Evolutionary conservation across 2,329 filamentous ascomycete genomes (phyloP).

Genomic region (Claviceps monticola): DNA sequence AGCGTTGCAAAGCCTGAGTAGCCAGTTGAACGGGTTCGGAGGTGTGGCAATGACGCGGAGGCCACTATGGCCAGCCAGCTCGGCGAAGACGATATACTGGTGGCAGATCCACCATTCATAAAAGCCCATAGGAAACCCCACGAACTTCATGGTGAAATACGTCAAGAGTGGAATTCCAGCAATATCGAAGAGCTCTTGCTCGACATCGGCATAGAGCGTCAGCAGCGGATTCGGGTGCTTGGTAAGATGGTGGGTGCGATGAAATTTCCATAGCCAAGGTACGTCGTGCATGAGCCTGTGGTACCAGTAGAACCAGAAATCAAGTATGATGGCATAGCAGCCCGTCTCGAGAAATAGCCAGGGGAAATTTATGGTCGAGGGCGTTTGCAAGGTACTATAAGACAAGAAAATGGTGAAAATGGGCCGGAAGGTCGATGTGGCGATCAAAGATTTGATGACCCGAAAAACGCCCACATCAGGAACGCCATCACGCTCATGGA

Average conservation of each 20-base stretch:
- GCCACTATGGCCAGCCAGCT: slow-evolving; percentile 5
- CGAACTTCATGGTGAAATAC: slow-evolving; percentile 4
- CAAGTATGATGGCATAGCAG: slow-evolving; percentile 2
- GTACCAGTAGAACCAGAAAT: slow-evolving; percentile 8
- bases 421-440: slow-evolving; percentile 2
- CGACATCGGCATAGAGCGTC: slow-evolving; percentile 3
- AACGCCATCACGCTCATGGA: slow-evolving; percentile 5
- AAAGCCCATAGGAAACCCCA: slow-evolving; percentile 5
- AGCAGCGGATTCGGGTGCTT: slow-evolving; percentile 6
- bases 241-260: slow-evolving; percentile 6
- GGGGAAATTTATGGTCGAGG: neutral
- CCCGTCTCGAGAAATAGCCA: slow-evolving; percentile 2
- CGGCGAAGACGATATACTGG: slow-evolving; percentile 5
- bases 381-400: slow-evolving; percentile 1
- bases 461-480: slow-evolving; percentile 3
- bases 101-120: slow-evolving; percentile 7
- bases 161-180: slow-evolving; percentile 4
- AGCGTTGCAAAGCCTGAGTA: slow-evolving; percentile 1
- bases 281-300: slow-evolving; percentile 6
- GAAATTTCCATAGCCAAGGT: slow-evolving; percentile 3
- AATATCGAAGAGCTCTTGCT: slow-evolving; percentile 6
- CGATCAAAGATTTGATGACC: slow-evolving; percentile 1
- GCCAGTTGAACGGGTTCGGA: slow-evolving; percentile 3
- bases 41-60: slow-evolving; percentile 2
- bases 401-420: slow-evolving; percentile 3